Base-by-base conservation (phyloP, 192 early-diverging fungal genomes). In the Entophlyctis helioformis region DNA sequence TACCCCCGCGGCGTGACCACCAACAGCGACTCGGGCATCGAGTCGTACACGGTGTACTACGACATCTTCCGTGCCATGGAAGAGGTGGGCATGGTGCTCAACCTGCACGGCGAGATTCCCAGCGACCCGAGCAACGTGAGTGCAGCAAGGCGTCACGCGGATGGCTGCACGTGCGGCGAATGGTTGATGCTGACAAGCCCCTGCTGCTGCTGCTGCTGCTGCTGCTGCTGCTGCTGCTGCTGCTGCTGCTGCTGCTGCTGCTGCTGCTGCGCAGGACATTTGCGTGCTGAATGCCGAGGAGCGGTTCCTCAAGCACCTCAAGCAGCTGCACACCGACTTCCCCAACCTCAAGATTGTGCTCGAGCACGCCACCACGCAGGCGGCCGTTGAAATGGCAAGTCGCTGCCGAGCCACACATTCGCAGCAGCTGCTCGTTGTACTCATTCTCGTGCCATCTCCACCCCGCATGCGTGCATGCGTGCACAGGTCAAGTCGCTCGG, bases 241-340 rank as follows among this genome's bases (percentile, higher is more conserved):
- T n/a, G n/a, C n/a, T n/a, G n/a, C n/a, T n/a, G n/a, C n/a, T n/a
- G n/a, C n/a, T 18, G 9, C 15, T 25, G 15, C 8, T 10, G 20
- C n/a, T n/a, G n/a, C 8, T 43, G 50, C 20, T 42, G 2, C 42
- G 29, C 48, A 82, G 70, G 84, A 85, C 57, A 73, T 95, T 31
- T 94, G 90, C 54, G 83, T 98, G 1, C 63, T 98, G 75, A 98
- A 98, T 48, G 95, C 95, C 0, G 95, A 98, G 59, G 89, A 88
- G 51, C 64, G 74, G 41, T 98, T 98, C 63, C 66, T 98, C 44
- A 74, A 61, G 9, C 86, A 94, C 36, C 68, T 98, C 37, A 63
- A 81, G 40, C 67, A 89, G 48, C 75, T 98, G 34, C 90, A 96
- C 59, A 36, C 53, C 32, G 89, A 79, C 26, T 98, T 98, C 63